Percentiles rank a stretch among this genome's conserved stretches.
These are phyloP conservation scores for Vigna nakashimae DNA, from an alignment of 306 rosid species.

Conservation along the genomic window DNA sequence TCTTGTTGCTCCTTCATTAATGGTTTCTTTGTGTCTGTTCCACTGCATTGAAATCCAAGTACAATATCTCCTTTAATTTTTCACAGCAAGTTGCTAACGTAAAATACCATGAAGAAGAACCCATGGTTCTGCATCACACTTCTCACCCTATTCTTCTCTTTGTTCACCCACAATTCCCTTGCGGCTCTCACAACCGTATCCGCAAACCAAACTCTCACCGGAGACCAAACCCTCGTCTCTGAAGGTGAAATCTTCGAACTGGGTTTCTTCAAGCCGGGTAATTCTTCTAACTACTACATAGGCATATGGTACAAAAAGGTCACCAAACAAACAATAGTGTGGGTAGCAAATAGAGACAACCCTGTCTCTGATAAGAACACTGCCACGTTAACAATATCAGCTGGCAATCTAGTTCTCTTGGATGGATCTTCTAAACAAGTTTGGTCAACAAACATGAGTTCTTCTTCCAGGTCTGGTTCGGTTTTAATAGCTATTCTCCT, in stretches of 20 bases:
- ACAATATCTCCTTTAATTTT: not conserved
- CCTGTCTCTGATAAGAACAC: slow-evolving; percentile 60
- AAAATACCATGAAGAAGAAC: slow-evolving; percentile 29
- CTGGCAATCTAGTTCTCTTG: slow-evolving; percentile 58
- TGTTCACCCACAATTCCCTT: slow-evolving; percentile 20
- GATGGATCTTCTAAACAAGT: slow-evolving; percentile 48
- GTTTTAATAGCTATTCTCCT: slow-evolving; percentile 48
- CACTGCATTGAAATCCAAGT: not conserved
- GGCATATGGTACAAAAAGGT: slow-evolving; percentile 68
- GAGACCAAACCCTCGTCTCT: slow-evolving; percentile 26
- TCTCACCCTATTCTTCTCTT: slow-evolving; percentile 39
- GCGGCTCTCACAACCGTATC: slow-evolving; percentile 38
- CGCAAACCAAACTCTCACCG: not conserved
- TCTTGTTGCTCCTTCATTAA: not conserved
- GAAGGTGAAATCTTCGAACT: slow-evolving; percentile 34
- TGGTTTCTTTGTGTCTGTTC: not conserved
- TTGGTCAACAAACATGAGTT: slow-evolving; percentile 65
- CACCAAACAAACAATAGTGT: slow-evolving; percentile 45
- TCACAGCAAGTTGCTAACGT: not conserved
- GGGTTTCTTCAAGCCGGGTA: slow-evolving; percentile 61
- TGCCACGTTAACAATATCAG: slow-evolving; percentile 48
- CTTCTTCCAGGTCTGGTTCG: slow-evolving; percentile 36
- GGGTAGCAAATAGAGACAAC: slow-evolving; percentile 72
- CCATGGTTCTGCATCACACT: slow-evolving; percentile 36
- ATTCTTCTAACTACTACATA: slow-evolving; percentile 57